Evolutionary conservation across 2,329 filamentous ascomycete genomes (phyloP).

Genomic region (Botryotinia calthae): DNA sequence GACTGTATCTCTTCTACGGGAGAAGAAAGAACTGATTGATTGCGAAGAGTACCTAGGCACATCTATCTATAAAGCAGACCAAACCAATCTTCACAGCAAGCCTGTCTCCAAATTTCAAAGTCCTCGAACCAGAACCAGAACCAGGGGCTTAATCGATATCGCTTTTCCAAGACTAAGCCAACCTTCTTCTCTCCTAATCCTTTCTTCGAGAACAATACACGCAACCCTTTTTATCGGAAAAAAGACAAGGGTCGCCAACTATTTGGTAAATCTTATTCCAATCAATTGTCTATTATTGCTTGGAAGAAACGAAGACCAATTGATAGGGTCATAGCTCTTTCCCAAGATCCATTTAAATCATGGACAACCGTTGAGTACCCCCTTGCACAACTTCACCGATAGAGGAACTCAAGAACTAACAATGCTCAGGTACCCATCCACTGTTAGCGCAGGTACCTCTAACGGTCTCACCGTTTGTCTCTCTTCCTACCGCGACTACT

Average conservation of each 20-base stretch:
- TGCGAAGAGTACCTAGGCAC: background rate
- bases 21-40: background rate
- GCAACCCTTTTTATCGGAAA: background rate
- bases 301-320: background rate
- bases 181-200: background rate
- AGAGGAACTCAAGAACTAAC: slow-evolving; percentile 6
- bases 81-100: background rate
- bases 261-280: slow-evolving; percentile 1
- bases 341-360: slow-evolving; percentile 1
- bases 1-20: background rate
- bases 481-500: slow-evolving; percentile 83
- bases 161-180: background rate
- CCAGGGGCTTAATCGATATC: background rate
- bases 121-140: background rate
- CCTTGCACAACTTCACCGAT: background rate
- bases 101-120: background rate
- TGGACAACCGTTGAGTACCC: slow-evolving; percentile 21
- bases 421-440: slow-evolving; percentile 66
- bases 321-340: slow-evolving; percentile 15
- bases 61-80: background rate
- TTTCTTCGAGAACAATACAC: background rate
- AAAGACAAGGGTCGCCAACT: background rate
- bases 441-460: slow-evolving; percentile 89
- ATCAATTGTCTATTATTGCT: background rate
- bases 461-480: slow-evolving; percentile 91